These are phyloP conservation scores for Penicillium sp. DNA, from an alignment of 2,329 filamentous ascomycete species.

Conservation along the genomic window DNA sequence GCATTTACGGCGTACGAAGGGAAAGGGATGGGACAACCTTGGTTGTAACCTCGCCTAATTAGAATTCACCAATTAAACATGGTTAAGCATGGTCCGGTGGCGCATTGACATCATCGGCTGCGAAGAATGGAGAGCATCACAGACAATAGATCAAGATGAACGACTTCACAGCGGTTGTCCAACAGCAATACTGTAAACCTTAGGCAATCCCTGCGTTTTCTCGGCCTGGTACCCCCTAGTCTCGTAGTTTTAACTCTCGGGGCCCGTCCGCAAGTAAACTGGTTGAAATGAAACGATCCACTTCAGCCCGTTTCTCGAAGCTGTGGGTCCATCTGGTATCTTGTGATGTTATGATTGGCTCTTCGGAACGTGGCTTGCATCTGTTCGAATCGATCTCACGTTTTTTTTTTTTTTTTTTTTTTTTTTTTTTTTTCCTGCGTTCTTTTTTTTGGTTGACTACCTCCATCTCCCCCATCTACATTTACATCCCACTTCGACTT, in stretches of 20 bases:
- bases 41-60: constrained; percentile 5
- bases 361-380: not conserved
- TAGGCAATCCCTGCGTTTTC: not conserved
- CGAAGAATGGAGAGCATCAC: too few species aligned
- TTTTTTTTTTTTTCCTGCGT: not conserved
- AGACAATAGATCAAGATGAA: not conserved
- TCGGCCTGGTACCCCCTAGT: too few species aligned
- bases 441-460: not conserved
- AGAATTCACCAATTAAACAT: not conserved
- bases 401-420: constrained; percentile 4
- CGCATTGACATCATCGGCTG: constrained; percentile 1
- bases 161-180: too few species aligned
- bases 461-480: constrained; percentile 1
- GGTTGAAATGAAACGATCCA: constrained; percentile 1
- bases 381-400: not conserved
- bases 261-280: constrained; percentile 34
- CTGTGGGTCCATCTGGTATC: not conserved
- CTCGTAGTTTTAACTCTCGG: constrained; percentile 48
- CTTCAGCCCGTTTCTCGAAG: not conserved
- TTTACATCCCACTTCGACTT: not conserved
- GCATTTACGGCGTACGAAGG: not conserved
- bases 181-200: too few species aligned
- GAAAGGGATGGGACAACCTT: too few species aligned
- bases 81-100: not conserved
- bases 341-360: not conserved